Evolutionary conservation across 495 filamentous ascomycete genomes (phyloP), one percentile per base, ranked within the genome.

Genomic region (Daldinia grandis): DNA sequence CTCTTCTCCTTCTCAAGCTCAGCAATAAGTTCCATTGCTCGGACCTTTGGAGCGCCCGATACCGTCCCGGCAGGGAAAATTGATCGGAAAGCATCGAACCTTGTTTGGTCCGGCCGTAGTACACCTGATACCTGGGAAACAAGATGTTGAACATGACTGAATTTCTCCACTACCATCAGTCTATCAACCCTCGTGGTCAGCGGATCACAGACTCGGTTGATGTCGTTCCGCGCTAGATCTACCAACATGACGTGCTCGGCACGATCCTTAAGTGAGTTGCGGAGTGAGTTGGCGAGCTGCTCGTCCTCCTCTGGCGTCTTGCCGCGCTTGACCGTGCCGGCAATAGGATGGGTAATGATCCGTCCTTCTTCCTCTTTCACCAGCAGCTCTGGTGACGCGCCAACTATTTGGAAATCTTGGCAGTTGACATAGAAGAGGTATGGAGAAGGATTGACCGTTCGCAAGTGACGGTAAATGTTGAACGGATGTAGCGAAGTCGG

Each of bases 171-270:
- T 2, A 94, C 91, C 95, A 98, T 98, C 55, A 99, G 82, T 3
- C 91, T 85, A 80, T 99, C 95, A 7, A 98, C 95, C 50, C 90
- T 87, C 8, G 94, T 97, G 12, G 93, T 92, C 12, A 87, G 82
- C 2, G 95, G 95, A 79, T 98, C 94, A 81, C 94, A 97, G 14
- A 99, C 92, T 10, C 95, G 90, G 80, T 98, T 99, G 62, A 99
- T 87, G 76, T 99, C 95, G 82, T 99, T 99, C 55, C 95, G 88
- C 5, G 95, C 95, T 19, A 99, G 84, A 76, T 99, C 95, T n/a
- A 99, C 95, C 44, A 99, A 85, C 95, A 99, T 99, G 74, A 99
- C 95, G 81, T 98, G 95, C 80, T 98, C 95, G 49, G 95, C 95
- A 62, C 95, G 88, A 81, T 99, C 95, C 78, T 99, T 99, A 19